These are phyloP conservation scores for Coniosporium apollinis DNA, from an alignment of 495 filamentous ascomycete genomes.

Conservation along the genomic window DNA sequence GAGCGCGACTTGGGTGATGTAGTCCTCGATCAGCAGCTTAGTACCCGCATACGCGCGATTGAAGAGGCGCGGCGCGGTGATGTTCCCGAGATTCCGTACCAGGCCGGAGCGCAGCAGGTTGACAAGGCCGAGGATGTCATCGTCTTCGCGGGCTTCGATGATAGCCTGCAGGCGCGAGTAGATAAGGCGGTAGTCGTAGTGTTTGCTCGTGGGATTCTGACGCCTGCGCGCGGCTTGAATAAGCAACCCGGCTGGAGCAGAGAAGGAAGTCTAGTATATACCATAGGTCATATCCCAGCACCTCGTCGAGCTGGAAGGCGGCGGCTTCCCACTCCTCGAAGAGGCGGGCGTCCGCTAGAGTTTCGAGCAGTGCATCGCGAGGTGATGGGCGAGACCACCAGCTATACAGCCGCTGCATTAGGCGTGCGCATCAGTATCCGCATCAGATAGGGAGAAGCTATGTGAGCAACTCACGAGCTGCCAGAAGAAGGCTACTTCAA, in stretches of 20 bases:
- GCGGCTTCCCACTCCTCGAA: slow-evolving; percentile 78
- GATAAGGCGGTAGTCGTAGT: slow-evolving; percentile 85
- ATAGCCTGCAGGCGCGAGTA: slow-evolving; percentile 57
- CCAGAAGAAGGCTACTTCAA: slow-evolving; percentile 24
- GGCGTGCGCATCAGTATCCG: slow-evolving; percentile 1
- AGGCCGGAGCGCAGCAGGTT: slow-evolving; percentile 73
- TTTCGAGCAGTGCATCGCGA: slow-evolving; percentile 36
- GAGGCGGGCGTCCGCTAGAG: slow-evolving; percentile 42
- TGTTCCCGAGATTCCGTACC: slow-evolving; percentile 82
- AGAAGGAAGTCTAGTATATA: slow-evolving; percentile 15
- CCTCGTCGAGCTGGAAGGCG: slow-evolving; percentile 61
- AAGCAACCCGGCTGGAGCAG: neutral
- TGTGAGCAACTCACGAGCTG: slow-evolving; percentile 17
- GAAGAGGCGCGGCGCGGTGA: slow-evolving; percentile 68
- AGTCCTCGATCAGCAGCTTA: slow-evolving; percentile 81
- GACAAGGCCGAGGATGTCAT: slow-evolving; percentile 57
- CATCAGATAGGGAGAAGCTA: too few relatives aligned
- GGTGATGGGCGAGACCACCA: slow-evolving; percentile 39
- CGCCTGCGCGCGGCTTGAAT: slow-evolving; percentile 33
- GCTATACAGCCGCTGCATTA: slow-evolving; percentile 35
- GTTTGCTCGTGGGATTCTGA: slow-evolving; percentile 59
- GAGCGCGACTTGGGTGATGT: slow-evolving; percentile 65
- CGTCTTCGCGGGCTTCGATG: slow-evolving; percentile 53
- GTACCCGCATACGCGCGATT: slow-evolving; percentile 77
- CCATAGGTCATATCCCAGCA: slow-evolving; percentile 70